phyloP scores from a whole-genome alignment of 2,329 filamentous ascomycete species.

The Neonectria neomacrospora region DNA sequence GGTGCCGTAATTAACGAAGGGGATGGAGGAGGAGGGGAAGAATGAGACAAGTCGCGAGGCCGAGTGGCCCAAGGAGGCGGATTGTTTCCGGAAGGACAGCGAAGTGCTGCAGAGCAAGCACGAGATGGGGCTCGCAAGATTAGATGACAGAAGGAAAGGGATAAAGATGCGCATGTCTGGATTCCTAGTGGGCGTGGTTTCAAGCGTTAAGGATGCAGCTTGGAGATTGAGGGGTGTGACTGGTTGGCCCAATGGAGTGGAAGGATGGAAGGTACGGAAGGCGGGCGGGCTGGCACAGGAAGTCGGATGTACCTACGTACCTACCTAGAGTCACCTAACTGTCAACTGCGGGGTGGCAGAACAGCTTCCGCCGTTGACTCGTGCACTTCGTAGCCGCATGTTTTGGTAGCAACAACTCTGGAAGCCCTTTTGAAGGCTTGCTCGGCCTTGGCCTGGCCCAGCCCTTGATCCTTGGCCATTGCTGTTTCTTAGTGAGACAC shows the following conservation, averaged over 20 bases:
- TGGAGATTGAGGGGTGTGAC: slow-evolving; percentile 2
- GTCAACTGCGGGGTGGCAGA: slow-evolving; percentile 18
- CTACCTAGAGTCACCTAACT: neutral
- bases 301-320: neutral
- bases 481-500: neutral
- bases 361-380: slow-evolving; percentile 9
- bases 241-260: slow-evolving; percentile 12
- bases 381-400: neutral
- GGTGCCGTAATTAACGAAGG: slow-evolving; percentile 2
- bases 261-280: slow-evolving; percentile 3
- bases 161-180: slow-evolving; percentile 15
- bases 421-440: neutral
- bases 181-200: slow-evolving; percentile 7
- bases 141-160: slow-evolving; percentile 28
- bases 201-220: slow-evolving; percentile 11
- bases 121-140: slow-evolving; percentile 10
- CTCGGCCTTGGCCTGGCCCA: slow-evolving; percentile 1
- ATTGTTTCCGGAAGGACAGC: slow-evolving; percentile 1
- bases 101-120: neutral
- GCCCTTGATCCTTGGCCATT: neutral
- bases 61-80: neutral
- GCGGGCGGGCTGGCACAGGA: slow-evolving; percentile 9
- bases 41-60: neutral
- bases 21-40: neutral
- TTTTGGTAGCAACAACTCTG: neutral